phyloP scores from a whole-genome alignment of 2,329 filamentous ascomycete genomes.

The Phialophora chinensis region DNA sequence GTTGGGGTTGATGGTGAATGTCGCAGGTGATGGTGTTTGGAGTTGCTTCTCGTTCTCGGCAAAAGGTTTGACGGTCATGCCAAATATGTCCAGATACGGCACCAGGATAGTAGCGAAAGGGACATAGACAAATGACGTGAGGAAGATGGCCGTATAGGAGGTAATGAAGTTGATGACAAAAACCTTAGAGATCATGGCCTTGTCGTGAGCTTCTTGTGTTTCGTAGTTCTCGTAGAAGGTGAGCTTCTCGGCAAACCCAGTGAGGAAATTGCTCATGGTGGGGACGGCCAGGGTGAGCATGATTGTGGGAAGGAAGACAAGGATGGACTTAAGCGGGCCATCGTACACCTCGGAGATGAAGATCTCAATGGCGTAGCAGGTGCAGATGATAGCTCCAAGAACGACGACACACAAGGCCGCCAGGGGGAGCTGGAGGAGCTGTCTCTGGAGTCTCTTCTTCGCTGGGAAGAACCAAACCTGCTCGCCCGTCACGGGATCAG shows the following conservation, averaged over 20 bases:
- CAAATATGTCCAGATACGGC: slow-evolving; percentile 84
- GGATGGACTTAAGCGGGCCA: slow-evolving; percentile 81
- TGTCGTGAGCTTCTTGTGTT: slow-evolving; percentile 80
- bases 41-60: slow-evolving; percentile 76
- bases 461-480: slow-evolving; percentile 75
- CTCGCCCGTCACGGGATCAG: slow-evolving; percentile 83
- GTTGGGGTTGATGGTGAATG: slow-evolving; percentile 81
- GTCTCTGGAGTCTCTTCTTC: slow-evolving; percentile 74
- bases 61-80: slow-evolving; percentile 73
- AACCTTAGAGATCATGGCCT: slow-evolving; percentile 86
- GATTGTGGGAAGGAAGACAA: slow-evolving; percentile 87
- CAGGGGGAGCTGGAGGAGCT: slow-evolving; percentile 84
- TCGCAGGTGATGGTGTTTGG: slow-evolving; percentile 57
- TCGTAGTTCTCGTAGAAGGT: slow-evolving; percentile 92
- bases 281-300: slow-evolving; percentile 84
- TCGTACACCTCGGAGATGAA: slow-evolving; percentile 94
- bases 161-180: slow-evolving; percentile 98
- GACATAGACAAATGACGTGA: slow-evolving; percentile 93
- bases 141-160: slow-evolving; percentile 87
- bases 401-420: slow-evolving; percentile 73
- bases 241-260: slow-evolving; percentile 74
- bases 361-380: slow-evolving; percentile 90
- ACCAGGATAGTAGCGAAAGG: slow-evolving; percentile 85
- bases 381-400: slow-evolving; percentile 80
- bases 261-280: slow-evolving; percentile 76